These are phyloP conservation scores for Colletotrichum magnum DNA, from an alignment of 2,329 filamentous ascomycete genomes.

Conservation along the genomic window DNA sequence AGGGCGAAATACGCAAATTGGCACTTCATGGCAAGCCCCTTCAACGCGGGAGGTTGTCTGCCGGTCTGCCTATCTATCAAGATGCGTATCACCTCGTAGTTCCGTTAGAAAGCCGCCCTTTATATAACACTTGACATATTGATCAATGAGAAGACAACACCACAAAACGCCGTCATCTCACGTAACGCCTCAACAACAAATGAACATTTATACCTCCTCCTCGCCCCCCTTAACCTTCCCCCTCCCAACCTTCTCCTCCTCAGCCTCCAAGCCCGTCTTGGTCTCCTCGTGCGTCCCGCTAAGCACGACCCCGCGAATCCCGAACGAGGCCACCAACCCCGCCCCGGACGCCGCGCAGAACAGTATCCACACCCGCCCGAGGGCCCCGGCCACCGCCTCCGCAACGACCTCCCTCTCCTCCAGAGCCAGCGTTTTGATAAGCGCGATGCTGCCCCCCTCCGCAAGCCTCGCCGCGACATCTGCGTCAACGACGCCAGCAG, in stretches of 20 bases:
- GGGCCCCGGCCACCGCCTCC: slow-evolving; percentile 62
- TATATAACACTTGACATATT: too few relatives aligned
- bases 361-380: slow-evolving; percentile 71
- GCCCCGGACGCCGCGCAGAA: slow-evolving; percentile 64
- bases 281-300: slow-evolving; percentile 69
- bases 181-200: background rate
- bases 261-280: slow-evolving; percentile 55
- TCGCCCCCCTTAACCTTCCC: background rate
- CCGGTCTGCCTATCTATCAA: too few relatives aligned
- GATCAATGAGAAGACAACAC: too few relatives aligned
- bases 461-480: slow-evolving; percentile 66
- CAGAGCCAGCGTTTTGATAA: slow-evolving; percentile 66
- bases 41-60: too few relatives aligned
- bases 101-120: too few relatives aligned
- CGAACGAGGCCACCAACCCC: slow-evolving; percentile 62
- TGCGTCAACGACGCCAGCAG: slow-evolving; percentile 64
- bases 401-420: slow-evolving; percentile 58
- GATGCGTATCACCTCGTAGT: too few relatives aligned
- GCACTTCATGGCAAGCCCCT: too few relatives aligned
- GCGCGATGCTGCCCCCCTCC: slow-evolving; percentile 70
- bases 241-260: slow-evolving; percentile 14
- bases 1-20: too few relatives aligned
- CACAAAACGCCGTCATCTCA: background rate
- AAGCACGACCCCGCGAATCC: slow-evolving; percentile 64
- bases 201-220: background rate